Conservation (phyloP, 345 rosid genomes). For the Salix dunnii region DNA sequence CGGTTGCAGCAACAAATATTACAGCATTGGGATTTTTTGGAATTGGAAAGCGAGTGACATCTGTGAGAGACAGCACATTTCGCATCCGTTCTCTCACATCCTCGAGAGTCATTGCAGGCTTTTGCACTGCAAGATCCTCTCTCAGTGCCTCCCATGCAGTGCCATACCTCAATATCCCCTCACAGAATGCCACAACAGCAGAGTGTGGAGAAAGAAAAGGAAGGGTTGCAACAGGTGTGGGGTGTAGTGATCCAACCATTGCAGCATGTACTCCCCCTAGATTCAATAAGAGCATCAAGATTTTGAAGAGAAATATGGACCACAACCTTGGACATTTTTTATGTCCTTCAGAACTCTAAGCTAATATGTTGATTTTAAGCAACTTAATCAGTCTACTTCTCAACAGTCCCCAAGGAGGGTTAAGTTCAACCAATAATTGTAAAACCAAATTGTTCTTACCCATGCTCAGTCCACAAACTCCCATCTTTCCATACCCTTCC, state of each 20-base stretch:
- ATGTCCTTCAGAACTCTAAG: constrained; percentile 1
- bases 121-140: constrained; percentile 71
- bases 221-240: constrained; percentile 89
- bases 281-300: constrained; percentile 26
- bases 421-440: neutral
- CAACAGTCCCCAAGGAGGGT: neutral
- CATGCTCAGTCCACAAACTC: constrained; percentile 98
- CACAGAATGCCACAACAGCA: constrained; percentile 98
- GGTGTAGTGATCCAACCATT: constrained; percentile 98
- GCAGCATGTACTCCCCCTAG: constrained; percentile 98
- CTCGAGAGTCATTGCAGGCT: constrained; percentile 78
- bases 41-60: constrained; percentile 94
- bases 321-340: neutral
- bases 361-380: neutral
- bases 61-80: constrained; percentile 90
- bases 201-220: constrained; percentile 98
- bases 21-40: constrained; percentile 83
- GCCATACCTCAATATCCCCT: constrained; percentile 86
- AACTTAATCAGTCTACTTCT: neutral
- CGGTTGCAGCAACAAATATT: constrained; percentile 95
- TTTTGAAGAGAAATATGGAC: neutral
- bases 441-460: constrained; percentile 45
- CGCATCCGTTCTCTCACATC: constrained; percentile 92
- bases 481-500: constrained; percentile 93
- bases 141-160: constrained; percentile 99